Base-by-base conservation (phyloP, 73 alveolate genomes). In the Tetrahymena thermophila region DNA sequence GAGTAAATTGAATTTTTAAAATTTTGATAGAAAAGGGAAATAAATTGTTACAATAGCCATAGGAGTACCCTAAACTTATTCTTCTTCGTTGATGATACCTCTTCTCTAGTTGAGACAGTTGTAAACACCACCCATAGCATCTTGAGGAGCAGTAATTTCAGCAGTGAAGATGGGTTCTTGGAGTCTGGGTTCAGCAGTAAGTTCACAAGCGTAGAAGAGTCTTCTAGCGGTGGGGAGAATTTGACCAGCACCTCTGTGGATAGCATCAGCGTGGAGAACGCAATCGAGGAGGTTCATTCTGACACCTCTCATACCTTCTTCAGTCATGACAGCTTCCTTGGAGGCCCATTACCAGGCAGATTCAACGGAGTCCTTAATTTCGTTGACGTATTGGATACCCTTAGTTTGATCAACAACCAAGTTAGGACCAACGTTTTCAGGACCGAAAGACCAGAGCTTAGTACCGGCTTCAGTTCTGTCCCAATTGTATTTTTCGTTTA, bases 181-280 rank as follows among this genome's bases (percentile, higher is more conserved):
- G 97, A 98, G 98, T 96, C 99, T 98, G 85, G 99, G 99, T 96
- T 96, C 55, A 40, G 99, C 99, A 93, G 99, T 99, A 96, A 99
- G 97, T 96, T 98, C 98, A 43, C 99, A 97, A 94, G 99, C 99
- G 96, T 98, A 99, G 98, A 96, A 98, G 96, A 98, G 99, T 96
- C 99, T 99, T 96, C 99, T 99, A 58, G 99, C 99, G 85, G 99
- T 97, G 85, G 99, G 99, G 97, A 99, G 98, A 97, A 99, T 98
- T 98, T 99, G 99, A 55, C 99, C 99, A 50, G 99, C 99, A 94
- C 99, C 99, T 98, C 99, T 98, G 98, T 99, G 99, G 95, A 98
- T 98, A 55, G 99, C 99, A 96, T 99, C 99, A 85, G 99, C 98
- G 96, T 99, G 99, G 93, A 98, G 97, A 95, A 97, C 98, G 93